Evolutionary conservation across 2,329 filamentous ascomycete genomes (phyloP), one percentile per base, ranked within the genome.

Genomic region (Lizonia empirigonia): DNA sequence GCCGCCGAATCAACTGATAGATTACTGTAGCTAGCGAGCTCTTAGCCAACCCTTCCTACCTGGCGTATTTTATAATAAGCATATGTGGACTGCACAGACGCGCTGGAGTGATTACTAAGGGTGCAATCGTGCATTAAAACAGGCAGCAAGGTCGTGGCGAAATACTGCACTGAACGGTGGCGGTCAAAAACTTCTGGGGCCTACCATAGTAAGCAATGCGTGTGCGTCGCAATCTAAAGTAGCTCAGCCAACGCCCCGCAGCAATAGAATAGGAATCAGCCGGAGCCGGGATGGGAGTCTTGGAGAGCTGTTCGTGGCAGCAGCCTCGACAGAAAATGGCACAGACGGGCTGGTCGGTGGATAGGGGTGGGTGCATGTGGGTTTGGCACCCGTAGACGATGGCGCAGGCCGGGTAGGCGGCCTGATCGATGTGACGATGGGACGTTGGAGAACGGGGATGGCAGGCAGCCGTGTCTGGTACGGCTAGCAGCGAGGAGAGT

Each of bases 161-260:
- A n/a, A n/a, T n/a, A n/a, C n/a, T n/a, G n/a, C n/a, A n/a, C n/a
- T n/a, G n/a, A n/a, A n/a, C n/a, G n/a, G n/a, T n/a, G n/a, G n/a
- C n/a, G n/a, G n/a, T n/a, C n/a, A n/a, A n/a, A 30, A 54, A 42
- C 38, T 1, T 18, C 15, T 8, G 24, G 16, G 19, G 20, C 34
- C n/a, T n/a, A n/a, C n/a, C n/a, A n/a, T n/a, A n/a, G n/a, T n/a
- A n/a, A n/a, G n/a, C n/a, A n/a, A n/a, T 37, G 38, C 44, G 44
- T 54, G 44, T 50, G 55, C 40, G 47, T 52, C 46, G 50, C 38
- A 65, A 63, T 68, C 62, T 68, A 65, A 60, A 56, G 61, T 56
- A 66, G 38, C 46, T 42, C 22, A 44, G 29, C 24, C 24, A 41
- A 13, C 23, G 50, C 48, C 45, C 44, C 42, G 44, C 55, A 42